These are phyloP conservation scores for Dimocarpus longan DNA, from an alignment of 345 rosid species.

Conservation along the genomic window DNA sequence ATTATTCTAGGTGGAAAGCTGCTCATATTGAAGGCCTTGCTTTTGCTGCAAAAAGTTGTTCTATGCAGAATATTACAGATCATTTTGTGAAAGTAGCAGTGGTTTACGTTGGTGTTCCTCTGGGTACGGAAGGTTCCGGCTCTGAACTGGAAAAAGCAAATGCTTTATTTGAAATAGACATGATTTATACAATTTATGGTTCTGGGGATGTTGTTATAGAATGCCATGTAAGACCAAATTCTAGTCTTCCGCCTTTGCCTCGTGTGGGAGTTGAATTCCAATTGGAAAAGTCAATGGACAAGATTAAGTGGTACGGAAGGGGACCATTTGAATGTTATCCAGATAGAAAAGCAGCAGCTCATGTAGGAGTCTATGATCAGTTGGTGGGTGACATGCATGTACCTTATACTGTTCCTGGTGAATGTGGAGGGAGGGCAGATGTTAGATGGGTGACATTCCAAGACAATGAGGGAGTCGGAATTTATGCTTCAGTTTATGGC, in stretches of 20 bases:
- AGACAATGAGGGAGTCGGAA: conserved; percentile 71
- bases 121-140: conserved; percentile 23
- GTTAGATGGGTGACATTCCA: conserved; percentile 88
- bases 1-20: conserved; percentile 84
- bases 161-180: conserved; percentile 55
- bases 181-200: conserved; percentile 59
- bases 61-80: conserved; percentile 47
- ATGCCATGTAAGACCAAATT: conserved; percentile 60
- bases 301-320: conserved; percentile 81
- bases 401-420: conserved; percentile 94
- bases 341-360: conserved; percentile 95
- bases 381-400: conserved; percentile 80
- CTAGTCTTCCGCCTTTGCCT: conserved; percentile 86
- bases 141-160: conserved; percentile 37
- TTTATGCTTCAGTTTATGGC: conserved; percentile 78
- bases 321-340: conserved; percentile 99
- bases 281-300: conserved; percentile 68
- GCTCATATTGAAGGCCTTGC: conserved; percentile 53
- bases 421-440: conserved; percentile 88
- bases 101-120: conserved; percentile 46
- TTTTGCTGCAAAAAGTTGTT: conserved; percentile 65
- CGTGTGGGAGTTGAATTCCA: conserved; percentile 86
- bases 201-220: conserved; percentile 80
- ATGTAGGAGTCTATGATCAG: conserved; percentile 67
- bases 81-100: conserved; percentile 52